These are phyloP conservation scores for Mycena maculata DNA, from an alignment of 768 basidiomycete species.

Conservation along the genomic window DNA sequence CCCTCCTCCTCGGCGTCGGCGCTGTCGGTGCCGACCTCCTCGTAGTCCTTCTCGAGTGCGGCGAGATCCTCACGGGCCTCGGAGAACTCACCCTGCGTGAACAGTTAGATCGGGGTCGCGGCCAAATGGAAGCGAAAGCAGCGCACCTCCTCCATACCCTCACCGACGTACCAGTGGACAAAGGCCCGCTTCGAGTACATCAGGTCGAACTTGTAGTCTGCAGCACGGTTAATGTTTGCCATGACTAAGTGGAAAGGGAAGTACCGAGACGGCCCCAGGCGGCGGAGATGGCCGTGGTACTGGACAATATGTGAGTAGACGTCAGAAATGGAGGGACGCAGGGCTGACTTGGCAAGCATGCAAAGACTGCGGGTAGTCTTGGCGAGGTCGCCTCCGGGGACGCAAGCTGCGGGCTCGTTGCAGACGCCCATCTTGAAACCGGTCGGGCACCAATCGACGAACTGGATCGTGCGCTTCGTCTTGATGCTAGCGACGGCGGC, in stretches of 20 bases:
- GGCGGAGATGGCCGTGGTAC: conserved; percentile 92
- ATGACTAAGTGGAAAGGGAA: conserved; percentile 28
- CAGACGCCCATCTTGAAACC: conserved; percentile 99
- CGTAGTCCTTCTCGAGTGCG: conserved; percentile 95
- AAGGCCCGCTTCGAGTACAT: conserved; percentile 97
- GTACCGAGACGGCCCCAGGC: conserved; percentile 91
- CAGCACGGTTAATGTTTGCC: background rate
- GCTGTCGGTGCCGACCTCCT: conserved; percentile 76
- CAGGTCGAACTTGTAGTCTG: conserved; percentile 98
- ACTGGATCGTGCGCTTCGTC: conserved; percentile 98
- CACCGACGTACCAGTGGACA: conserved; percentile 96
- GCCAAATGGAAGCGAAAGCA: background rate
- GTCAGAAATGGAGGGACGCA: background rate
- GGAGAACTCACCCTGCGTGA: conserved; percentile 89
- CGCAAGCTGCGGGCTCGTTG: conserved; percentile 92
- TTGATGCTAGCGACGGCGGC: conserved; percentile 94
- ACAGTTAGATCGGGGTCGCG: conserved; percentile 1
- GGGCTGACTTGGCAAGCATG: conserved; percentile 91
- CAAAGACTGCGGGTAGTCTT: conserved; percentile 94
- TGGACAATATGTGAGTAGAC: conserved; percentile 40
- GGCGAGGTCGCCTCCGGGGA: conserved; percentile 95
- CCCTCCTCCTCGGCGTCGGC: conserved; percentile 63
- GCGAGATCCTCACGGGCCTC: conserved; percentile 99
- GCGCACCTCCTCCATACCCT: conserved; percentile 95
- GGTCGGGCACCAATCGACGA: conserved; percentile 98